Conservation (phyloP, 805 yeast genomes). For the Pichia thaimueangensis region DNA sequence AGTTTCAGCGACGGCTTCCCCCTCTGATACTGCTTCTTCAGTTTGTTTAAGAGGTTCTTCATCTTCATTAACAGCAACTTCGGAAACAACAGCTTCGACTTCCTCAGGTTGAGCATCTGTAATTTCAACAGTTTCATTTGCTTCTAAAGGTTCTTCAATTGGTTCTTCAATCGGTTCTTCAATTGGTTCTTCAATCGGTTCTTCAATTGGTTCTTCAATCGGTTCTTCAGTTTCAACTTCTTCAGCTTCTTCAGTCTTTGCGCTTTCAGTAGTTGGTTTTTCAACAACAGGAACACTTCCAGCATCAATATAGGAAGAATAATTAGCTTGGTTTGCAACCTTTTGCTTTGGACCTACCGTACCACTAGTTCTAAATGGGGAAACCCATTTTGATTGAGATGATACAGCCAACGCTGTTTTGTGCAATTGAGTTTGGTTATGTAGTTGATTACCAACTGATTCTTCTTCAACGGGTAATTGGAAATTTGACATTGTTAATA, state of each 20-base stretch:
- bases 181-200: conserved; percentile 1
- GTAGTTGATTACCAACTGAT: background rate
- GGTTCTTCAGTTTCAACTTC: conserved; percentile 4
- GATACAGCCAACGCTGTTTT: conserved; percentile 5
- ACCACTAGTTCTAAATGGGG: conserved; percentile 24
- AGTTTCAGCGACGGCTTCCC: conserved; percentile 4
- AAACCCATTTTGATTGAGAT: conserved; percentile 18
- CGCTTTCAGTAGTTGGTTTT: background rate
- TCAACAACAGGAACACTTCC: conserved; percentile 5
- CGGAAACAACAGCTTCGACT: background rate
- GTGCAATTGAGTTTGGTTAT: conserved; percentile 5
- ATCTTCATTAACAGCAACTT: background rate
- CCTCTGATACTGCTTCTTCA: conserved; percentile 4
- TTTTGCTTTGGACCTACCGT: background rate
- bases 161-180: conserved; percentile 7
- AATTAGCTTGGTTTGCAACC: conserved; percentile 9
- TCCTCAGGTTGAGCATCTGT: background rate
- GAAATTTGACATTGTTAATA: too few relatives aligned
- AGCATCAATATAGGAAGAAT: conserved; percentile 8
- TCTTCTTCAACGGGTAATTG: too few relatives aligned
- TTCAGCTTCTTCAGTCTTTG: background rate
- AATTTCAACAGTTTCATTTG: background rate
- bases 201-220: conserved; percentile 1
- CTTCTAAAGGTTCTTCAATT: conserved; percentile 1
- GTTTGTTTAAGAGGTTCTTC: conserved; percentile 1